Conservation (phyloP, 2,329 filamentous ascomycete species). For the Talaromyces sp. region DNA sequence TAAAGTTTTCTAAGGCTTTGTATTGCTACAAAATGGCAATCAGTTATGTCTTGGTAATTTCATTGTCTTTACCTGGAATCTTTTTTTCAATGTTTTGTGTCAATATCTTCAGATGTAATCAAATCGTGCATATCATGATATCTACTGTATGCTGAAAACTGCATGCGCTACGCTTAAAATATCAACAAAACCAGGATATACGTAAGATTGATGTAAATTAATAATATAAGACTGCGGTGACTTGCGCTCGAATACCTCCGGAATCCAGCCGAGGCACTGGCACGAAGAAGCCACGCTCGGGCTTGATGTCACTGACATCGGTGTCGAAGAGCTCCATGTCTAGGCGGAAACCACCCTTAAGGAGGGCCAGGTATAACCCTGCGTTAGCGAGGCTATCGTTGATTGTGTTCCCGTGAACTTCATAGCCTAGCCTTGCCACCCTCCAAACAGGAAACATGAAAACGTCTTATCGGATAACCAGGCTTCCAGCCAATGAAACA, state of each 20-base stretch:
- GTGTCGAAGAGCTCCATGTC: slow-evolving; percentile 28
- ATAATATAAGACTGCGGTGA: not conserved
- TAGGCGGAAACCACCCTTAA: slow-evolving; percentile 23
- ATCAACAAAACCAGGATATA: not conserved
- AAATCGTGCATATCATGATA: not conserved
- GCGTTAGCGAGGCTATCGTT: slow-evolving; percentile 25
- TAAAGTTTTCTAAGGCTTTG: too few species aligned
- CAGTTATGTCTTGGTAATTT: too few species aligned
- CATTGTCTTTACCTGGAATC: too few species aligned
- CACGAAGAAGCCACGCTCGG: slow-evolving; percentile 3
- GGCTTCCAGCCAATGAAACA: too few species aligned
- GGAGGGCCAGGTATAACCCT: slow-evolving; percentile 27
- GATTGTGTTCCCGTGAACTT: too few species aligned
- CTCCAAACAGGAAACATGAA: too few species aligned
- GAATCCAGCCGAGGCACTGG: slow-evolving; percentile 2
- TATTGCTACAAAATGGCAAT: too few species aligned
- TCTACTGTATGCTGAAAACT: not conserved
- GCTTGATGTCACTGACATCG: slow-evolving; percentile 22
- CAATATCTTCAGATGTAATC: too few species aligned
- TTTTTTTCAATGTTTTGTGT: too few species aligned
- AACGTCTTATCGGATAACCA: too few species aligned
- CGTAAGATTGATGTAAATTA: not conserved
- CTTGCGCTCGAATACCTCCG: slow-evolving; percentile 4
- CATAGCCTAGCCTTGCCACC: too few species aligned
- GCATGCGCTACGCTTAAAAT: not conserved